Percentiles rank a stretch among this genome's conserved stretches.
phyloP scores from a whole-genome alignment of 108 stramenopile species.

The Nannochloropsis oceanica region DNA sequence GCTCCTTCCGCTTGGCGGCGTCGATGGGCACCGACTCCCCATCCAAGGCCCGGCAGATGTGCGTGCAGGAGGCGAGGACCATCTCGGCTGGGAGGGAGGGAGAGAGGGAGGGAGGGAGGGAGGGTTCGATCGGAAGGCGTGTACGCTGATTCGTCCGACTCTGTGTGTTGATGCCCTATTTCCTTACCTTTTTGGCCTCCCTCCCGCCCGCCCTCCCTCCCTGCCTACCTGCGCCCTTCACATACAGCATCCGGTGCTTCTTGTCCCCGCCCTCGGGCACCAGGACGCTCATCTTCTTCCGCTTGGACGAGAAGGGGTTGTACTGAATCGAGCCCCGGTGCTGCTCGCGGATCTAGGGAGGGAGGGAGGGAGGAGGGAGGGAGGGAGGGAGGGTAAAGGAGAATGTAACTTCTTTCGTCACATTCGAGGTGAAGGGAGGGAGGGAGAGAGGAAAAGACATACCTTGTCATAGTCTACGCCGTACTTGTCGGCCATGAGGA shows the following conservation, averaged over 20 bases:
- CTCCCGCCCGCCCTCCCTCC: background rate
- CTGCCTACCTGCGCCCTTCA: background rate
- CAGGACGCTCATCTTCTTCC: constrained; percentile 28
- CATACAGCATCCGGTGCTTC: background rate
- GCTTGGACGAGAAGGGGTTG: constrained; percentile 30
- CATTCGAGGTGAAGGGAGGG: background rate
- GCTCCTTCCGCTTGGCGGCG: background rate
- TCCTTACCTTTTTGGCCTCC: background rate
- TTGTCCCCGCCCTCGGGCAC: background rate
- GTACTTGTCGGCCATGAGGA: constrained; percentile 32
- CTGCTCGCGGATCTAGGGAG: constrained; percentile 1
- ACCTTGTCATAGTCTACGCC: constrained; percentile 14
- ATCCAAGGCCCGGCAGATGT: background rate
- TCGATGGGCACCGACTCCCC: background rate
- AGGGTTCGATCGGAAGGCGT: background rate
- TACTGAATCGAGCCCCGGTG: background rate
- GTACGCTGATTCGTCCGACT: background rate
- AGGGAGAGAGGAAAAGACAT: background rate
- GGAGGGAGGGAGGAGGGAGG: background rate
- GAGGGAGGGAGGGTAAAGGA: constrained; percentile 42
- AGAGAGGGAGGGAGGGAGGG: background rate
- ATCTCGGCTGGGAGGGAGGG: background rate
- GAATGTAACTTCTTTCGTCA: constrained; percentile 35
- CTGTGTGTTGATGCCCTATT: background rate
- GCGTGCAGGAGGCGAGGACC: background rate